Conservation (phyloP, 352 stramenopile genomes). For the Bremia lactucae region DNA sequence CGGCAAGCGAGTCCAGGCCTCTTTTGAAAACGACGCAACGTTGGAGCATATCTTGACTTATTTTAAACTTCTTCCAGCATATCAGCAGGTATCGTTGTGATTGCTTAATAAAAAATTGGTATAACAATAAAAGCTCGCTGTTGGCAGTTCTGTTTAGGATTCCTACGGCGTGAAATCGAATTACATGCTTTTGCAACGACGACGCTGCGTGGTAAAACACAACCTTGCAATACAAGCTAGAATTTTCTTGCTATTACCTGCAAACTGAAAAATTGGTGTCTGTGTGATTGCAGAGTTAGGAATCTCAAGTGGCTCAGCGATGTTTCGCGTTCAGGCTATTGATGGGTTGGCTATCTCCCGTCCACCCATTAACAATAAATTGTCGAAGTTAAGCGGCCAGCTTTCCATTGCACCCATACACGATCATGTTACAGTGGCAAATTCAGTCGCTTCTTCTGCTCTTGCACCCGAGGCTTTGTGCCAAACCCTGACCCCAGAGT, state of each 20-base stretch:
- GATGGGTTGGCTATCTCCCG: conserved; percentile 1
- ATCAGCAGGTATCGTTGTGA: conserved; percentile 18
- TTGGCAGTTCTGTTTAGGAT: conserved; percentile 63
- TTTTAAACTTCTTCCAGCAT: conserved; percentile 39
- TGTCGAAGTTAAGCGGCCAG: neutral
- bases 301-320: conserved; percentile 70
- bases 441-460: neutral
- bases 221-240: neutral
- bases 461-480: neutral
- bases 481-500: neutral
- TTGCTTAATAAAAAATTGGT: neutral
- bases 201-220: conserved; percentile 46
- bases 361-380: neutral
- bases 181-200: conserved; percentile 37
- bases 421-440: no score
- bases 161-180: conserved; percentile 62
- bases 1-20: conserved; percentile 62
- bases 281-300: conserved; percentile 43
- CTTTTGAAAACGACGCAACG: conserved; percentile 42
- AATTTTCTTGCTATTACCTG: neutral
- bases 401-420: no score
- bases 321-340: conserved; percentile 60
- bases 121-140: conserved; percentile 3
- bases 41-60: conserved; percentile 46
- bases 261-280: conserved; percentile 1